Conservation (phyloP, 139 green algal species). For the Coelastrella sp. region DNA sequence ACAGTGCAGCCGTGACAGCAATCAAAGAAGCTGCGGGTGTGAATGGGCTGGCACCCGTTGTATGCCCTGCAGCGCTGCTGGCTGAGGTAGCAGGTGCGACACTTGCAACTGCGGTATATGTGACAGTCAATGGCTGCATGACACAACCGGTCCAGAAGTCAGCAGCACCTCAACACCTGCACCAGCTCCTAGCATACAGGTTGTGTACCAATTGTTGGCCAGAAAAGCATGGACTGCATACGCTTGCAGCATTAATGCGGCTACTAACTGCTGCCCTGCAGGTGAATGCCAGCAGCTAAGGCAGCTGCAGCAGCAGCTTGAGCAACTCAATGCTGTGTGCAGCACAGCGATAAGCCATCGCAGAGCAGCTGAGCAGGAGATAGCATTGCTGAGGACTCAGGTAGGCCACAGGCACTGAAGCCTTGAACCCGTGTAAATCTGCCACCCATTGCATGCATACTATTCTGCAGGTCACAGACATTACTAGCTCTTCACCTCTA, state of each 20-base stretch:
- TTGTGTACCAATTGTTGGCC: too few relatives aligned
- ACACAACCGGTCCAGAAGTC: background rate
- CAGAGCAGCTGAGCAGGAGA: background rate
- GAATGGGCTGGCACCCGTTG: background rate
- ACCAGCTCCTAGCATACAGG: too few relatives aligned
- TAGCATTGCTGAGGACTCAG: background rate
- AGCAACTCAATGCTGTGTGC: background rate
- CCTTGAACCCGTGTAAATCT: too few relatives aligned
- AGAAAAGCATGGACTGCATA: background rate
- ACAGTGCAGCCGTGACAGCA: conserved; percentile 21
- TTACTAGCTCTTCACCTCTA: background rate
- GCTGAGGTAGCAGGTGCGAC: conserved; percentile 12
- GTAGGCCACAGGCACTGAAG: background rate
- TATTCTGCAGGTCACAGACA: background rate
- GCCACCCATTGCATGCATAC: background rate
- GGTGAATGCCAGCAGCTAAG: background rate
- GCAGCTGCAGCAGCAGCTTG: conserved; percentile 21
- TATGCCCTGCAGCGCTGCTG: conserved; percentile 21
- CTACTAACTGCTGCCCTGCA: background rate
- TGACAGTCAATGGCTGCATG: background rate
- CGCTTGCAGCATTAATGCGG: background rate
- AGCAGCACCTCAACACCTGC: too few relatives aligned
- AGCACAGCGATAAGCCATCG: background rate
- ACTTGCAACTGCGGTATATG: background rate
- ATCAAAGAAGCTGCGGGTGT: background rate